Evolutionary conservation across 441 rosid genomes (phyloP).

Genomic region (Eutrema salsugineum): DNA sequence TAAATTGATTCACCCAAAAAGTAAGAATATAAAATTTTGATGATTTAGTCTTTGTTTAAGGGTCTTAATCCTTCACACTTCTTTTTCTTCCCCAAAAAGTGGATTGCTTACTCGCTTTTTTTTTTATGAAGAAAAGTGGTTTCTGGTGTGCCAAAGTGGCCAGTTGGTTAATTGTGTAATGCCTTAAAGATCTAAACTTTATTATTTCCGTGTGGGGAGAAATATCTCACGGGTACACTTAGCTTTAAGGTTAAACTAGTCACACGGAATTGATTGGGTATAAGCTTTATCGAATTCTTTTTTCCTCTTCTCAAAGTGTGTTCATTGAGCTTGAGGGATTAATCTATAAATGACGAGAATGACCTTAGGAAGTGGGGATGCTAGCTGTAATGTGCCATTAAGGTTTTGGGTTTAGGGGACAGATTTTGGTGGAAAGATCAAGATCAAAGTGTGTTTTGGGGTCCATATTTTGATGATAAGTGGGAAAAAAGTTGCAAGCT

Average conservation of each 20-base stretch:
- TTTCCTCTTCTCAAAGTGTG: constrained; percentile 24
- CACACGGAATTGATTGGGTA: constrained; percentile 19
- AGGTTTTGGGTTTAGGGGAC: constrained; percentile 38
- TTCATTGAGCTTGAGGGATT: constrained; percentile 23
- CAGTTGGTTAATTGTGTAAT: constrained; percentile 25
- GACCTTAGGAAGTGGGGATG: constrained; percentile 32
- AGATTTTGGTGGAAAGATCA: constrained; percentile 34
- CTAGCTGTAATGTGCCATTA: constrained; percentile 49
- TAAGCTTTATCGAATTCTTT: constrained; percentile 23
- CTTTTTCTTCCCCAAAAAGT: constrained; percentile 14
- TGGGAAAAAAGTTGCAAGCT: constrained; percentile 16
- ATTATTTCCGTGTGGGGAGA: constrained; percentile 8
- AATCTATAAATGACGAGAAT: constrained; percentile 11
- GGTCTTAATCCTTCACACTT: neutral
- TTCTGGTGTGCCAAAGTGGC: constrained; percentile 18
- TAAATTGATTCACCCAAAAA: constrained; percentile 22
- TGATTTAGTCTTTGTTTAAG: constrained; percentile 11
- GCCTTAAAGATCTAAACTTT: constrained; percentile 17
- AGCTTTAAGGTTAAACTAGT: constrained; percentile 23
- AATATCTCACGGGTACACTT: constrained; percentile 18
- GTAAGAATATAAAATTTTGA: constrained; percentile 3
- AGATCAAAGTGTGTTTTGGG: constrained; percentile 36
- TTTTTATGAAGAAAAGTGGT: constrained; percentile 21
- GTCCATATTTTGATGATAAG: constrained; percentile 42
- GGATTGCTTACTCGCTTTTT: constrained; percentile 24